Evolutionary conservation across 2,329 filamentous ascomycete species (phyloP).

Genomic region (Didymella keratinophila): DNA sequence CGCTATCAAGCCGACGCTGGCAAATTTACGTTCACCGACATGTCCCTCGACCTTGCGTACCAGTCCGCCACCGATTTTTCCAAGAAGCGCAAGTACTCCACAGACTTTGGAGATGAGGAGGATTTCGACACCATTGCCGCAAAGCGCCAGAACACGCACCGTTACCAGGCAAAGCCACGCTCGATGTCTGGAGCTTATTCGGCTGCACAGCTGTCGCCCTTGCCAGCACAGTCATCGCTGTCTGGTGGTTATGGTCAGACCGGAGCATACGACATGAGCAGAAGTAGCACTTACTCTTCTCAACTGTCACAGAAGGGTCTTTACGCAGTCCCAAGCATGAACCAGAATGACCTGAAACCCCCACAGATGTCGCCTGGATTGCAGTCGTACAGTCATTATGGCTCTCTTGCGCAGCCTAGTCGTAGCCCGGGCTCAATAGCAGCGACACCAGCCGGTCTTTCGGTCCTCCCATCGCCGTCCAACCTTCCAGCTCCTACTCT

Average conservation of each 20-base stretch:
- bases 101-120: slow-evolving; percentile 38
- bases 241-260: slow-evolving; percentile 48
- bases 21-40: slow-evolving; percentile 67
- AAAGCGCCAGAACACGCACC: slow-evolving; percentile 52
- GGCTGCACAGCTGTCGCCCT: slow-evolving; percentile 47
- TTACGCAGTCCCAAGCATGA: slow-evolving; percentile 42
- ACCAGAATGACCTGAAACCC: slow-evolving; percentile 43
- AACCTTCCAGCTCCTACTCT: slow-evolving; percentile 63
- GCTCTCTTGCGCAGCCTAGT: slow-evolving; percentile 54
- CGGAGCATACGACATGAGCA: slow-evolving; percentile 51
- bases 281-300: slow-evolving; percentile 40
- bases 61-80: slow-evolving; percentile 40
- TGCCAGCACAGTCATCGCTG: slow-evolving; percentile 48
- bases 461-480: slow-evolving; percentile 56
- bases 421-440: slow-evolving; percentile 54
- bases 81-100: slow-evolving; percentile 46
- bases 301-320: slow-evolving; percentile 48
- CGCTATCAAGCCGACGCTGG: slow-evolving; percentile 64
- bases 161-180: slow-evolving; percentile 47
- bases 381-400: slow-evolving; percentile 53
- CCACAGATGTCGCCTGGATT: slow-evolving; percentile 47
- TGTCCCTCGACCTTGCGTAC: slow-evolving; percentile 45
- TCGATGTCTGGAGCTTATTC: slow-evolving; percentile 45
- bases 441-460: slow-evolving; percentile 30
- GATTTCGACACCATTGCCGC: slow-evolving; percentile 38